Evolutionary conservation across 164 flowering plant genomes (phyloP), one percentile per base, ranked within the genome.

Genomic region (Vitis amurensis): DNA sequence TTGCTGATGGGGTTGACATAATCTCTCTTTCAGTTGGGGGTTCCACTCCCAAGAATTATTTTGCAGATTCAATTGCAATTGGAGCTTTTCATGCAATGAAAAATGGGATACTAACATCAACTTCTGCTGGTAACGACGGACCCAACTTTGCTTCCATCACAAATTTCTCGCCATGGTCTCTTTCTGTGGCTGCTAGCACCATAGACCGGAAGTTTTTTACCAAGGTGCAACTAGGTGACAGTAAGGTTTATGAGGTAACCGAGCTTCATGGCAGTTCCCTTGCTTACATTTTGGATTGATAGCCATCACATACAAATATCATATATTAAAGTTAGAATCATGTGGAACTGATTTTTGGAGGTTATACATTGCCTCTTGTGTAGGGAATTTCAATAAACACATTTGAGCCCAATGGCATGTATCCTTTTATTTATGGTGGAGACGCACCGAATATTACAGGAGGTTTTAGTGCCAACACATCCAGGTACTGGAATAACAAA

Each of bases 1-100:
- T 85, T 37, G 82, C 80, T 0, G 88, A 85, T 63, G 84, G 86
- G 1, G 88, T 85, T 6, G 88, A 85, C 44, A 79, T 85, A 8
- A 74, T 85, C 9, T 76, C 88, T 8, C 17, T 80, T 9, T 85
- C 88, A 2, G 50, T 82, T 3, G 84, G 83, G 16, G 66, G 61
- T 0, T 1, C 17, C 10, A 9, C 3, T 8, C 17, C 62, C 6
- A 3, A 0, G 1, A 29, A 71, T 12, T 82, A 80, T 30, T 77
- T 82, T 23, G 52, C 66, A 1, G 78, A 76, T 51, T 0, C 73
- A 1, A 80, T 76, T 16, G 76, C 83, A 10, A 80, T 80, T 19
- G 85, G 83, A 51, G 66, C 79, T 49, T 82, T 79, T 15, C 82
- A 82, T 57, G 66, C 82, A 13, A 78, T 76, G 82, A 76, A 56